Conservation (phyloP, 768 basidiomycete genomes). For the Hortiboletus campestris region DNA sequence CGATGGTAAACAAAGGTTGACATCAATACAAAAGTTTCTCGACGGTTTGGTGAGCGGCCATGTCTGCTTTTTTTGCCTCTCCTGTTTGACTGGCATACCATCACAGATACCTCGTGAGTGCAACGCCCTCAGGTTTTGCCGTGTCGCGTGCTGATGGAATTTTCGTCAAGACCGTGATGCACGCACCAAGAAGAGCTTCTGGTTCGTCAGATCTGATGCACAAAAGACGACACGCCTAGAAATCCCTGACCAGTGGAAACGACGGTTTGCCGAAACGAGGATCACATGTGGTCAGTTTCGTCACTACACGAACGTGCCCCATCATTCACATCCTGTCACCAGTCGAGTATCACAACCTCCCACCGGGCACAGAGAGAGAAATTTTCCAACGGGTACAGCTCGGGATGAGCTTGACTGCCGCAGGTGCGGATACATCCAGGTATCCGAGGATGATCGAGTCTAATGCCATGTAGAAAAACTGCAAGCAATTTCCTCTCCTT, state of each 20-base stretch:
- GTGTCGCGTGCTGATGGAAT: slow-evolving; percentile 8
- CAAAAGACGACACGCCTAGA: slow-evolving; percentile 45
- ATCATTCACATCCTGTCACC: background rate
- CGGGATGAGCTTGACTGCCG: slow-evolving; percentile 70
- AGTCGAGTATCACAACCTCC: slow-evolving; percentile 70
- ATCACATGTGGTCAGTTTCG: slow-evolving; percentile 64
- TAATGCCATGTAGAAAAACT: slow-evolving; percentile 57
- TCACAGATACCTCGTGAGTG: slow-evolving; percentile 54
- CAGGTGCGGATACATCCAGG: slow-evolving; percentile 43
- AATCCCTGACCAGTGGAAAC: slow-evolving; percentile 52
- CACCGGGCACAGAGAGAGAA: slow-evolving; percentile 63
- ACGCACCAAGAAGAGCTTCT: slow-evolving; percentile 59
- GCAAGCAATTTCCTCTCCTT: slow-evolving; percentile 72
- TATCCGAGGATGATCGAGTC: background rate
- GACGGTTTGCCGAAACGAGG: slow-evolving; percentile 49
- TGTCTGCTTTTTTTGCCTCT: background rate
- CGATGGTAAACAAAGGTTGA: slow-evolving; percentile 55
- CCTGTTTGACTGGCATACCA: slow-evolving; percentile 6
- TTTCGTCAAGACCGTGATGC: slow-evolving; percentile 50
- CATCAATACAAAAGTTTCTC: slow-evolving; percentile 44
- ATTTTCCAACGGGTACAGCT: slow-evolving; percentile 83
- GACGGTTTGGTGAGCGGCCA: slow-evolving; percentile 42
- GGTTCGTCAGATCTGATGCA: slow-evolving; percentile 52
- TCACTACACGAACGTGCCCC: background rate
- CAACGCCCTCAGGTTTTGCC: background rate